Conservation (phyloP, 257 asterid genomes). For the Solanum tarijense region DNA sequence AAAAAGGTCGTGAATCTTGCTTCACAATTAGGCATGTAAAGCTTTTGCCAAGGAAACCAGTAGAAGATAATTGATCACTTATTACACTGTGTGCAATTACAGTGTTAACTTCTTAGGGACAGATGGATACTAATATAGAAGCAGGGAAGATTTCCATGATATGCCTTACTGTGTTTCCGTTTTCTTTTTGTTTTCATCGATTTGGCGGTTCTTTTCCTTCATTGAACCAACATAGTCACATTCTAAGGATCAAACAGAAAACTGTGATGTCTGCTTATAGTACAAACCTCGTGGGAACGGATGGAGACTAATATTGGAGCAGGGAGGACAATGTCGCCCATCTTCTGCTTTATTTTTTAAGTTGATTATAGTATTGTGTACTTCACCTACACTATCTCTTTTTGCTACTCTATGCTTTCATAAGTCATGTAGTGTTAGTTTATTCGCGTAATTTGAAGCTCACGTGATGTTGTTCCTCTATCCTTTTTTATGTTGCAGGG, state of each 20-base stretch:
- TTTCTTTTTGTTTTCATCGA: background rate
- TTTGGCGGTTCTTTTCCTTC: background rate
- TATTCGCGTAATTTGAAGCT: background rate
- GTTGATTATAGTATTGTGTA: background rate
- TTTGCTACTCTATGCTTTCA: background rate
- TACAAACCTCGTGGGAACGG: background rate
- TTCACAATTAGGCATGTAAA: background rate
- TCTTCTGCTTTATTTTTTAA: background rate
- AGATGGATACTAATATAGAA: background rate
- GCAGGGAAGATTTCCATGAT: background rate
- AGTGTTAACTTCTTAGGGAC: background rate
- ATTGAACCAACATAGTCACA: background rate
- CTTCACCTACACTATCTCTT: background rate
- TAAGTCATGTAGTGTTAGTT: background rate
- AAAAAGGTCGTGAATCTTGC: background rate
- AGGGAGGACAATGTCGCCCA: background rate
- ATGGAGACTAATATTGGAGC: background rate
- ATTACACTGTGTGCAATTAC: background rate
- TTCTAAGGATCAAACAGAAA: background rate
- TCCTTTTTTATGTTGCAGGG: slow-evolving; percentile 16
- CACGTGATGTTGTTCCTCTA: background rate
- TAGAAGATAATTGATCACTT: background rate
- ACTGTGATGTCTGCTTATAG: background rate
- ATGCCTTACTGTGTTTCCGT: background rate
- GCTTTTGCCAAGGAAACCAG: background rate